Evolutionary conservation across 805 yeast species (phyloP), one percentile per base, ranked within the genome.

Genomic region (Candida germanica): DNA sequence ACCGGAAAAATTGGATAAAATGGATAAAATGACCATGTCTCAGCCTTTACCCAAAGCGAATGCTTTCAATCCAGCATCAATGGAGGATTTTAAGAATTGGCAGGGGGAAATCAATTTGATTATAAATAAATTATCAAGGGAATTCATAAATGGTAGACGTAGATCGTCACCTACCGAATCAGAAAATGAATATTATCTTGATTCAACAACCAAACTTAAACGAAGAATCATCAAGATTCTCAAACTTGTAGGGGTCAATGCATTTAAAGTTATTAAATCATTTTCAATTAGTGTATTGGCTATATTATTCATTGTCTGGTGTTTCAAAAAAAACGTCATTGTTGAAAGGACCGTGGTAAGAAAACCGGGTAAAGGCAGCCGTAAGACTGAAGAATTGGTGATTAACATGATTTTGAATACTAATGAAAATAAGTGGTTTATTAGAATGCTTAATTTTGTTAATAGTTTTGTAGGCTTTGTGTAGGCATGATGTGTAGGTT

Each of bases 51-150:
- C 55, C 6, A 29, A 44, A 7, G 37, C 38, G 23, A 23, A 27
- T 8, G 21, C 17, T 3, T 15, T 38, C n/a, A 25, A 29, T 13
- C 43, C 49, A n/a, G 38, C 39, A 6, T 29, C 36, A 3, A 20
- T 40, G 12, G 69, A 63, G 27, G 79, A 73, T 26, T 69, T 75
- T 41, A 58, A 66, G 27, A 63, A 59, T 31, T 75, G 81, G 81
- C 80, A 74, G 49, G 65, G 63, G 21, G 80, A 75, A 37, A 70
- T 75, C 31, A 75, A 74, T 42, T 46, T 63, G 31, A 59, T 76
- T 6, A 56, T 76, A 35, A 64, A 60, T 40, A 65, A 67, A 48
- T 62, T 76, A 26, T 60, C 71, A 12, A 54, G 61, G 35, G 80
- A 75, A 41, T 48, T 51, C 29, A 29, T 54, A 12, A 36, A 46